phyloP scores from a whole-genome alignment of 2,329 filamentous ascomycete genomes.

The Cladosporium oxysporum region DNA sequence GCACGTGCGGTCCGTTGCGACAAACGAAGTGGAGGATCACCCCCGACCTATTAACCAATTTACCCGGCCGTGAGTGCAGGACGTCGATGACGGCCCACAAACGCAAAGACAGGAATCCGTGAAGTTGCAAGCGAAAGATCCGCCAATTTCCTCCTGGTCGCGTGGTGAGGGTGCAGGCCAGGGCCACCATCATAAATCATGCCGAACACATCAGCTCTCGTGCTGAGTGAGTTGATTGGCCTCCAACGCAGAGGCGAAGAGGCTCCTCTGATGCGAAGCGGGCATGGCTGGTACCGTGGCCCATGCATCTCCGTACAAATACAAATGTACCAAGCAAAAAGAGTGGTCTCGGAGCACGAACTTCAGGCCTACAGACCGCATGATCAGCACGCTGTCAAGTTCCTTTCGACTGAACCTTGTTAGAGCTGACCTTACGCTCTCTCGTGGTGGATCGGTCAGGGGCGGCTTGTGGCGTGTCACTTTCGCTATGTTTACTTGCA shows the following conservation, averaged over 20 bases:
- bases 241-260: not conserved
- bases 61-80: slow-evolving; percentile 2
- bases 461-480: slow-evolving; percentile 1
- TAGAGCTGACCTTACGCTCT: not conserved
- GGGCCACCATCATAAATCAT: not conserved
- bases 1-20: slow-evolving; percentile 20
- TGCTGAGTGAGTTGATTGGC: not conserved
- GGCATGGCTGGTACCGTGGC: not conserved
- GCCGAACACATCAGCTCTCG: not conserved
- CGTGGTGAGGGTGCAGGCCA: not conserved
- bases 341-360: not conserved
- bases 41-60: slow-evolving; percentile 12
- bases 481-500: not conserved
- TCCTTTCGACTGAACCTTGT: slow-evolving; percentile 5
- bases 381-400: slow-evolving; percentile 15
- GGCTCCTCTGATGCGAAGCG: slow-evolving; percentile 1
- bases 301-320: not conserved
- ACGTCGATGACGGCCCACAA: not conserved
- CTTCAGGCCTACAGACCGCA: not conserved
- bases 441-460: not conserved
- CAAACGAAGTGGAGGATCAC: slow-evolving; percentile 14
- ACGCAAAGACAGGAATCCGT: not conserved
- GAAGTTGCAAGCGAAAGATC: not conserved
- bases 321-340: not conserved
- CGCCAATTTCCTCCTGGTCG: slow-evolving; percentile 1